Conservation (phyloP, 306 rosid species). For the Elaeagnus macrophylla region DNA sequence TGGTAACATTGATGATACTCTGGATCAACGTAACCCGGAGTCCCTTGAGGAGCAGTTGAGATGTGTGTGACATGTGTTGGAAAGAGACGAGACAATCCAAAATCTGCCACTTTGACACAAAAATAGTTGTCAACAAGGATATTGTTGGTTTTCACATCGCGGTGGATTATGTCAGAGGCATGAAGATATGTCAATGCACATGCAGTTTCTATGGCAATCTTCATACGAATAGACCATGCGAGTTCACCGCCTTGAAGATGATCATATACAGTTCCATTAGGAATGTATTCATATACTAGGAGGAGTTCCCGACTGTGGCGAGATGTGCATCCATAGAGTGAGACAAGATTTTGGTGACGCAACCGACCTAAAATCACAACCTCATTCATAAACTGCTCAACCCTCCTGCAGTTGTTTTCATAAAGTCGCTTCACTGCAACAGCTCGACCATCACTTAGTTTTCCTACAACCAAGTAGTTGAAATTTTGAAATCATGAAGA, state of each 20-base stretch:
- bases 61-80: constrained; percentile 54
- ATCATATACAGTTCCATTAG: constrained; percentile 82
- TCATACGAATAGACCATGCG: constrained; percentile 53
- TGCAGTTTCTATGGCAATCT: constrained; percentile 72
- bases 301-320: constrained; percentile 73
- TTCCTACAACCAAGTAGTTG: constrained; percentile 28
- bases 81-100: constrained; percentile 80
- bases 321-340: constrained; percentile 81
- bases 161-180: constrained; percentile 58
- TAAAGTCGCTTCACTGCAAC: constrained; percentile 81
- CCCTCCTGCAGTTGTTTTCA: constrained; percentile 69
- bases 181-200: constrained; percentile 71
- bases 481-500: neutral
- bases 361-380: constrained; percentile 41
- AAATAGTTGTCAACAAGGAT: constrained; percentile 63
- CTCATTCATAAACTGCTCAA: constrained; percentile 80
- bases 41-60: constrained; percentile 90
- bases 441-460: constrained; percentile 55
- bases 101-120: constrained; percentile 75
- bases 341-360: constrained; percentile 62
- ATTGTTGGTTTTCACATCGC: constrained; percentile 73
- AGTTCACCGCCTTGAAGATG: constrained; percentile 57
- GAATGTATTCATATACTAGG: constrained; percentile 68
- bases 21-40: constrained; percentile 92
- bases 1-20: constrained; percentile 73